Percentiles rank a stretch among this genome's conserved stretches.
Conservation (phyloP, 1,139 yeast genomes). For the Yamadazyma epiphylla region DNA sequence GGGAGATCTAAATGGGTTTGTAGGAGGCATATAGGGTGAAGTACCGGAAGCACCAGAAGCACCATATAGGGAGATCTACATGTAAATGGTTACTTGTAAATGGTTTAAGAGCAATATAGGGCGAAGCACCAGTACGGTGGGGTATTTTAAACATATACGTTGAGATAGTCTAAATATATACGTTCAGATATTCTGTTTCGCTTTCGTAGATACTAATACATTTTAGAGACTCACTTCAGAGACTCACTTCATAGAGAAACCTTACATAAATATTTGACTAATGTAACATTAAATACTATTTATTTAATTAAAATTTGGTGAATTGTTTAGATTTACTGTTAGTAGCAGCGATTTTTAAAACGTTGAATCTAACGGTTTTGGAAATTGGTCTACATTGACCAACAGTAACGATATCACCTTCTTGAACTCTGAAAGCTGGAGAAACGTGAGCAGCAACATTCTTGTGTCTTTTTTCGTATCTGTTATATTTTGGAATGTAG, state of each 20-base stretch:
- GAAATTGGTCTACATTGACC: slow-evolving; percentile 99
- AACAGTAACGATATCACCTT: slow-evolving; percentile 98
- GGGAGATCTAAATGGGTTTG: no score
- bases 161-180: no score
- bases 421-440: slow-evolving; percentile 99
- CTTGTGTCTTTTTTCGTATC: slow-evolving; percentile 99
- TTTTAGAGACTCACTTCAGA: no score
- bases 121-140: no score
- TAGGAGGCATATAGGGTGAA: background rate
- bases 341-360: slow-evolving; percentile 90
- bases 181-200: no score
- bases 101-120: no score
- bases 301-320: slow-evolving; percentile 76
- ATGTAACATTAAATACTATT: slow-evolving; percentile 15
- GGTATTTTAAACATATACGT: no score
- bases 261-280: slow-evolving; percentile 7
- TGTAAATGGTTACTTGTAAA: no score
- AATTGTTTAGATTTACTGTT: slow-evolving; percentile 91
- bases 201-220: no score
- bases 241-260: no score
- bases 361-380: slow-evolving; percentile 99
- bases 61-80: no score
- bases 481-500: slow-evolving; percentile 99
- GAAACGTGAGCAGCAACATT: slow-evolving; percentile 99
- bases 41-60: no score